These are phyloP conservation scores for Agaricus subrufescens DNA, from an alignment of 768 basidiomycete species.

Conservation along the genomic window DNA sequence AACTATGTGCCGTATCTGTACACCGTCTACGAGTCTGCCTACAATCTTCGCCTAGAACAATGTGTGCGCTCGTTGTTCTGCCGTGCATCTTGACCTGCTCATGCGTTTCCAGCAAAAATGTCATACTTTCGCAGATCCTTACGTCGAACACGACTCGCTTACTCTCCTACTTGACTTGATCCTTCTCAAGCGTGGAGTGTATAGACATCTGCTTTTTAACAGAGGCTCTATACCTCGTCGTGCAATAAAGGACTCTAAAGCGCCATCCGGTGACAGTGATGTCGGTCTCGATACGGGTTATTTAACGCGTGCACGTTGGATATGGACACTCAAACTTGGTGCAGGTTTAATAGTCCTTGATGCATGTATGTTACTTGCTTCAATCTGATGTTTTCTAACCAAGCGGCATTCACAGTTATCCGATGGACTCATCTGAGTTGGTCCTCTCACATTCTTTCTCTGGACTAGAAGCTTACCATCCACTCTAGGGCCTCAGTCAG, in stretches of 20 bases:
- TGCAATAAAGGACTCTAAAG: constrained; percentile 17
- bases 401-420: constrained; percentile 47
- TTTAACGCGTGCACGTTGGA: constrained; percentile 35
- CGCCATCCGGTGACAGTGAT: background rate
- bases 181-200: constrained; percentile 77
- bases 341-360: constrained; percentile 56
- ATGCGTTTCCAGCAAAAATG: constrained; percentile 44
- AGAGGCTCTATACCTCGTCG: constrained; percentile 62
- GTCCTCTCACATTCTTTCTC: constrained; percentile 12
- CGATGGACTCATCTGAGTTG: constrained; percentile 71
- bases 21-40: constrained; percentile 73
- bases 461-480: background rate
- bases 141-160: constrained; percentile 78
- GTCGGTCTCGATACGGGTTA: background rate
- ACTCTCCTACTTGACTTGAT: constrained; percentile 77
- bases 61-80: constrained; percentile 50
- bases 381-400: background rate
- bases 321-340: constrained; percentile 56
- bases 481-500: constrained; percentile 33
- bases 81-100: background rate
- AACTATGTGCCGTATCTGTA: constrained; percentile 63
- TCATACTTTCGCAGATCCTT: constrained; percentile 74
- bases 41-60: constrained; percentile 79
- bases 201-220: constrained; percentile 79
- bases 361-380: constrained; percentile 51